Evolutionary conservation across 2,329 filamentous ascomycete species (phyloP).

Genomic region (Hymenoscyphus fructigenus): DNA sequence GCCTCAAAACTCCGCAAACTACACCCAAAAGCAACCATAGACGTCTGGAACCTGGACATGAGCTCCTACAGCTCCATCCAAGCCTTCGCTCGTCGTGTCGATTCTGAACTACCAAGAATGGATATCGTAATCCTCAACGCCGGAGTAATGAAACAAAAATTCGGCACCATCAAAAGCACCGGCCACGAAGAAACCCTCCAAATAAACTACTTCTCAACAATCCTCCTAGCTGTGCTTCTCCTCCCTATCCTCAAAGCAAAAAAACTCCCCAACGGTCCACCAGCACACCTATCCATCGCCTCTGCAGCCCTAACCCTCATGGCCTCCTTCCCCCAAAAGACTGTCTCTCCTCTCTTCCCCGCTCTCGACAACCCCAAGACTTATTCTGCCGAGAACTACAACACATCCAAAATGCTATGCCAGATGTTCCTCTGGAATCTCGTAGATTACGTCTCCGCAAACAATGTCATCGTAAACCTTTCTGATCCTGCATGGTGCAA

Average conservation of each 20-base stretch:
- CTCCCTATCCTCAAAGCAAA: slow-evolving; percentile 32
- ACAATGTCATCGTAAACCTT: slow-evolving; percentile 41
- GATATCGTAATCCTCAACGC: slow-evolving; percentile 49
- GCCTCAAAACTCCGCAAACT: slow-evolving; percentile 35
- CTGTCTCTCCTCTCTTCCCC: slow-evolving; percentile 31
- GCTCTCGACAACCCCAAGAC: slow-evolving; percentile 36
- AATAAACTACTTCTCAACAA: slow-evolving; percentile 32
- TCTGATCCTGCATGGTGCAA: slow-evolving; percentile 38
- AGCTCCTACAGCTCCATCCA: slow-evolving; percentile 45
- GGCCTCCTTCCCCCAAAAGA: slow-evolving; percentile 32
- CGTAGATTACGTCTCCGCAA: slow-evolving; percentile 37
- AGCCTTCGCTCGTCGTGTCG: slow-evolving; percentile 40
- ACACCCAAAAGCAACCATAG: slow-evolving; percentile 40
- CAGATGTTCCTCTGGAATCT: slow-evolving; percentile 42
- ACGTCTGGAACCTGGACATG: slow-evolving; percentile 52
- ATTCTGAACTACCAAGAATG: slow-evolving; percentile 38
- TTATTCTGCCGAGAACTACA: slow-evolving; percentile 31
- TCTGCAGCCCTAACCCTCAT: slow-evolving; percentile 34
- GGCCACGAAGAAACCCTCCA: slow-evolving; percentile 45
- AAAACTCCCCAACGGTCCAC: background rate
- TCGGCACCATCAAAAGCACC: slow-evolving; percentile 27
- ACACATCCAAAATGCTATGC: slow-evolving; percentile 35
- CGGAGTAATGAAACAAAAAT: slow-evolving; percentile 32
- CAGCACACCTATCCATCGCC: slow-evolving; percentile 34
- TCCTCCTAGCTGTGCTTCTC: slow-evolving; percentile 28